phyloP scores from a whole-genome alignment of 2,329 filamentous ascomycete species.

The Thelonectria rubi region DNA sequence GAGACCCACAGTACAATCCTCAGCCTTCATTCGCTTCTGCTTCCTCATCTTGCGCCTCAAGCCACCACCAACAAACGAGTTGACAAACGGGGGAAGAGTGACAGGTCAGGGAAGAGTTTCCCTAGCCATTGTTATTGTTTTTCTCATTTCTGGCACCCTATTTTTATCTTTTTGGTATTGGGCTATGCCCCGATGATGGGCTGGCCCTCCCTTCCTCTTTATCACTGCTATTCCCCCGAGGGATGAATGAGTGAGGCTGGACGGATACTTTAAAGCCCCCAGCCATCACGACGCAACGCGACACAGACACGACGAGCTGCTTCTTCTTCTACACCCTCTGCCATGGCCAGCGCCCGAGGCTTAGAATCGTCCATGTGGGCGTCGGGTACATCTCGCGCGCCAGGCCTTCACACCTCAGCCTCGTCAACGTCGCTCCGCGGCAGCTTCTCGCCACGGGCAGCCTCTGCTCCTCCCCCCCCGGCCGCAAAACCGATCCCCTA shows the following conservation, averaged over 20 bases:
- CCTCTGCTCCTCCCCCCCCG: constrained; percentile 1
- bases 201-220: constrained; percentile 5
- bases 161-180: neutral
- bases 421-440: constrained; percentile 30
- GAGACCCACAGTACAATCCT: too few species aligned
- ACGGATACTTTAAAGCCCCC: too few species aligned
- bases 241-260: too few species aligned
- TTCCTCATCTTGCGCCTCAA: neutral
- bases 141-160: neutral
- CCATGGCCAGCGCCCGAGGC: constrained; percentile 12
- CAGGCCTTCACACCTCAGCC: constrained; percentile 8
- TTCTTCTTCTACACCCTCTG: constrained; percentile 14
- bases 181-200: neutral
- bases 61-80: neutral
- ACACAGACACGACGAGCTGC: neutral
- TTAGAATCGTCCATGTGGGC: constrained; percentile 42
- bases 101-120: neutral
- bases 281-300: too few species aligned
- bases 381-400: constrained; percentile 18
- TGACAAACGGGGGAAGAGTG: neutral
- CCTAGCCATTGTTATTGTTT: too few species aligned
- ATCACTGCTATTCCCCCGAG: neutral
- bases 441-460: constrained; percentile 9
- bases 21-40: neutral
- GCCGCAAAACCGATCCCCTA: neutral